Evolutionary conservation across 1,139 yeast genomes (phyloP).

Genomic region (Hanseniaspora gamundiae): DNA sequence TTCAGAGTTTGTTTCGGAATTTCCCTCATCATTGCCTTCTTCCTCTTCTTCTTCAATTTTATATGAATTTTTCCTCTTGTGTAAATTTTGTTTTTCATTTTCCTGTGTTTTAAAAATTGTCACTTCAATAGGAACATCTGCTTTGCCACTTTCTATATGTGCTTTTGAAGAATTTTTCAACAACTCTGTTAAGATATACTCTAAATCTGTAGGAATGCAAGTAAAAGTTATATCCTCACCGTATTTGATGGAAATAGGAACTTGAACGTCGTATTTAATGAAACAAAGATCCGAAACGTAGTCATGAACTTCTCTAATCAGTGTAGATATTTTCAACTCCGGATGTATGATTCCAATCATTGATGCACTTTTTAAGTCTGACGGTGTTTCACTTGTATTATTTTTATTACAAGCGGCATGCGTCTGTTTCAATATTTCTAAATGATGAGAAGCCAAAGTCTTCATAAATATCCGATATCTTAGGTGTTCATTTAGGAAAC

Average conservation of each 20-base stretch:
- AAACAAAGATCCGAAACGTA: conserved; percentile 73
- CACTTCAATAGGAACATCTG: conserved; percentile 44
- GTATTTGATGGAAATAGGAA: conserved; percentile 44
- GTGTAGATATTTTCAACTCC: conserved; percentile 46
- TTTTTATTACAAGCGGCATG: neutral
- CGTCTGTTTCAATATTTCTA: conserved; percentile 40
- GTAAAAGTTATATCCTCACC: conserved; percentile 47
- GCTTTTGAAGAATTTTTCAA: conserved; percentile 81
- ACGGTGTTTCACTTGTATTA: conserved; percentile 11
- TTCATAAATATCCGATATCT: conserved; percentile 79
- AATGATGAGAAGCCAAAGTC: conserved; percentile 73
- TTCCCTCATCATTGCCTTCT: too few species aligned
- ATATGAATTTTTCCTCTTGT: neutral
- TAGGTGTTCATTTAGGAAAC: conserved; percentile 64
- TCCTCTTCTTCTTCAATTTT: too few species aligned
- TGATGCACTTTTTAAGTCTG: neutral
- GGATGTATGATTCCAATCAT: conserved; percentile 60
- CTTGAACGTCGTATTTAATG: conserved; percentile 67
- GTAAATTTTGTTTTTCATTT: neutral
- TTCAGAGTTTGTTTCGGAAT: too few species aligned
- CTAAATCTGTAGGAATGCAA: conserved; percentile 76
- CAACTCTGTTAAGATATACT: conserved; percentile 77
- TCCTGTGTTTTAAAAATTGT: conserved; percentile 41
- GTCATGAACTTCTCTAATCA: conserved; percentile 51
- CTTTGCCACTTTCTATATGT: conserved; percentile 51